A percentile compares a stretch with the other conserved stretches of the same genome.
Conservation (phyloP, 2,329 filamentous ascomycete genomes). For the Ascochyta koolunga region DNA sequence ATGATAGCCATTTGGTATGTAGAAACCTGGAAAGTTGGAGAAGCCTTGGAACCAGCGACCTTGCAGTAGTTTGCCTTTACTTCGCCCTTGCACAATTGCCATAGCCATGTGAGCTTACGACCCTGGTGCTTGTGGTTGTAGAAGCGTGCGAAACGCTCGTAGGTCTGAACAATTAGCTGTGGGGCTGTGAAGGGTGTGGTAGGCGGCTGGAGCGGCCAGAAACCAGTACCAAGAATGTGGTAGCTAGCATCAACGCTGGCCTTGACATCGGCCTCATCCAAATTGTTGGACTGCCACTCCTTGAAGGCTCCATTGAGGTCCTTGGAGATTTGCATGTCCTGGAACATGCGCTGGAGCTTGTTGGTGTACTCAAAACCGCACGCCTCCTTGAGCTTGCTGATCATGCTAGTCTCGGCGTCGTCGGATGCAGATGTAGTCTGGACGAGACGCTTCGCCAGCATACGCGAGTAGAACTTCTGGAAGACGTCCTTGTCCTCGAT, state of each 20-base stretch:
- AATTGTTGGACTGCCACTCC: conserved; percentile 71
- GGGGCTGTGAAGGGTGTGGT: conserved; percentile 89
- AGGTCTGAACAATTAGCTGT: conserved; percentile 80
- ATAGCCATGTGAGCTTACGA: conserved; percentile 95
- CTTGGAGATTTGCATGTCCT: conserved; percentile 98
- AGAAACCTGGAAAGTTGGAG: conserved; percentile 96
- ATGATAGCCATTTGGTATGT: conserved; percentile 98
- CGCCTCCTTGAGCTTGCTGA: conserved; percentile 97
- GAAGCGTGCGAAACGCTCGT: conserved; percentile 86
- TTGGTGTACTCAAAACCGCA: conserved; percentile 99
- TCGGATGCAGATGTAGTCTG: conserved; percentile 95
- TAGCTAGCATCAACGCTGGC: conserved; percentile 83
- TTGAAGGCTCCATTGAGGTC: conserved; percentile 91
- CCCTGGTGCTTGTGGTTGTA: conserved; percentile 97
- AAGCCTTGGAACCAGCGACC: conserved; percentile 68
- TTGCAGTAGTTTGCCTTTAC: conserved; percentile 93
- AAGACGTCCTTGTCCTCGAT: conserved; percentile 99
- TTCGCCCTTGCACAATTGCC: conserved; percentile 98
- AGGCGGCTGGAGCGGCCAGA: conserved; percentile 91
- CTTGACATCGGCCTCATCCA: conserved; percentile 70
- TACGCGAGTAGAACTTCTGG: conserved; percentile 98
- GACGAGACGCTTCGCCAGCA: conserved; percentile 92
- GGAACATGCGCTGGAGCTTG: conserved; percentile 99
- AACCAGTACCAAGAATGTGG: conserved; percentile 91
- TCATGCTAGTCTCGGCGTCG: conserved; percentile 99